These are phyloP conservation scores for Cordyceps militaris DNA, from an alignment of 2,329 filamentous ascomycete species.

Conservation along the genomic window DNA sequence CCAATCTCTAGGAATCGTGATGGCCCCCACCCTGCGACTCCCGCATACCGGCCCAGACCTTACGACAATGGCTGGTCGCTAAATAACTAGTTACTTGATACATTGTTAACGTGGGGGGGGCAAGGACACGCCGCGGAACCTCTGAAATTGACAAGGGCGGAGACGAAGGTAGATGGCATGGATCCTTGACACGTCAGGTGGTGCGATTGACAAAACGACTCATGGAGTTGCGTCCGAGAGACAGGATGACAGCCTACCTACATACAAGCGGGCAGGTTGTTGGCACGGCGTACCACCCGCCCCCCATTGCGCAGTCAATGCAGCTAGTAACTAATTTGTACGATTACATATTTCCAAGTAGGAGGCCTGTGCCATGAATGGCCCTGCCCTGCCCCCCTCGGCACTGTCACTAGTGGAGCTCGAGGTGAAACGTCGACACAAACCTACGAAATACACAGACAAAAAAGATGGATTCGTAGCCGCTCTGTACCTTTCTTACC, in stretches of 20 bases:
- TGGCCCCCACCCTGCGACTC: not conserved
- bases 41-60: not conserved
- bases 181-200: not conserved
- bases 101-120: too few species aligned
- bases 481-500: too few species aligned
- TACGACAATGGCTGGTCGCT: not conserved
- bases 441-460: not conserved
- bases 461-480: not conserved
- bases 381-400: too few species aligned
- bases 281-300: too few species aligned
- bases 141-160: not conserved
- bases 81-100: too few species aligned
- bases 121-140: not conserved
- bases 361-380: not conserved
- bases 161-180: not conserved
- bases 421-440: not conserved
- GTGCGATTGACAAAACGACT: not conserved
- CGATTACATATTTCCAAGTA: not conserved
- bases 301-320: not conserved
- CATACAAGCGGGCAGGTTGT: too few species aligned
- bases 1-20: not conserved
- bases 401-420: not conserved
- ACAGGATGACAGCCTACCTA: too few species aligned
- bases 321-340: not conserved
- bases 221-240: not conserved